A percentile compares a stretch with the other conserved stretches of the same genome.
Evolutionary conservation across 2,329 filamentous ascomycete genomes (phyloP).

Genomic region (Huntiella savannae): DNA sequence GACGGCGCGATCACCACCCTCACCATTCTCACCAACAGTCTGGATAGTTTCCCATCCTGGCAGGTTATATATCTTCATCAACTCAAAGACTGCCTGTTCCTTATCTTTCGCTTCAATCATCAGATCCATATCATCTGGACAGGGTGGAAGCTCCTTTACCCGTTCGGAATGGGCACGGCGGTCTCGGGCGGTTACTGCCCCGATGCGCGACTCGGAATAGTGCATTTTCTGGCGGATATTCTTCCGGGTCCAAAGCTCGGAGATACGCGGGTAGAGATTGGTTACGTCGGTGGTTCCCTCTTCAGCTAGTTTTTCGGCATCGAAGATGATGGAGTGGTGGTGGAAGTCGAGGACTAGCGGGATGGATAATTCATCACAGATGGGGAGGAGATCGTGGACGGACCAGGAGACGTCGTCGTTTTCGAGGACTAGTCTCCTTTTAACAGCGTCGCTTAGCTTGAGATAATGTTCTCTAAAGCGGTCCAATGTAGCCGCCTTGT

Average conservation of each 20-base stretch:
- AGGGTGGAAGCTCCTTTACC: conserved; percentile 65
- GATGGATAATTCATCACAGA: conserved; percentile 89
- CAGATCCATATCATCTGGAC: conserved; percentile 68
- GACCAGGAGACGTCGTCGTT: conserved; percentile 89
- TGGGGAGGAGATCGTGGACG: conserved; percentile 75
- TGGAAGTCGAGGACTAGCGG: conserved; percentile 85
- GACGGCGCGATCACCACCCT: conserved; percentile 9
- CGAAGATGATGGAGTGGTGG: conserved; percentile 88
- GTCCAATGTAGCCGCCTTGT: conserved; percentile 60
- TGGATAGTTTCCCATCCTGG: conserved; percentile 61
- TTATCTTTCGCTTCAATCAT: conserved; percentile 99
- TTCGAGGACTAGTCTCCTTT: conserved; percentile 68
- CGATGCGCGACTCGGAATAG: conserved; percentile 63
- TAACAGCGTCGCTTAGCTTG: conserved; percentile 46
- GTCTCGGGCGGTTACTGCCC: conserved; percentile 32
- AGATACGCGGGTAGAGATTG: conserved; percentile 53
- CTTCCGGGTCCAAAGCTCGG: conserved; percentile 68
- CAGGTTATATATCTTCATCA: conserved; percentile 76
- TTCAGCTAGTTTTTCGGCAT: conserved; percentile 56
- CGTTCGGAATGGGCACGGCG: conserved; percentile 71
- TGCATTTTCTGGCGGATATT: conserved; percentile 90
- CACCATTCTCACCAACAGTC: conserved; percentile 52
- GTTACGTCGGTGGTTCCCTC: conserved; percentile 76
- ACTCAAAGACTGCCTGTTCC: conserved; percentile 84
- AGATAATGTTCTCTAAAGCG: conserved; percentile 62